phyloP scores from a whole-genome alignment of 2,329 filamentous ascomycete genomes.

The Aureobasidium uvarum region DNA sequence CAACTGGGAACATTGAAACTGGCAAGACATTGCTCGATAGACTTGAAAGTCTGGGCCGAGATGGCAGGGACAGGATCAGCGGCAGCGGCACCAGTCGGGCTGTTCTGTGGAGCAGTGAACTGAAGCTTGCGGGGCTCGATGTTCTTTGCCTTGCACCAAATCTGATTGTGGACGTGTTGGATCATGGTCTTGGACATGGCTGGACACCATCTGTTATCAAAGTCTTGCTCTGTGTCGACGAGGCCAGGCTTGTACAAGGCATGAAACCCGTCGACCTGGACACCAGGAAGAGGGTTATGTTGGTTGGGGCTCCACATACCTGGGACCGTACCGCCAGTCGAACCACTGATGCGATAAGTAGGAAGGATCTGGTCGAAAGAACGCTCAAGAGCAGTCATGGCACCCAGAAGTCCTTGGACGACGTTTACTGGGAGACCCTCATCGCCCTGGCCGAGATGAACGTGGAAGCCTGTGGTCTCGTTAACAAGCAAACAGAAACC shows the following conservation, averaged over 20 bases:
- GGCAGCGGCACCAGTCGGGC: too few relatives aligned
- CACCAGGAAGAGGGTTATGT: not conserved
- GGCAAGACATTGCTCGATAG: not conserved
- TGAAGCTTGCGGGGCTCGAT: not conserved
- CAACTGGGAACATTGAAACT: conserved; percentile 18
- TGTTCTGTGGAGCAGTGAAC: not conserved
- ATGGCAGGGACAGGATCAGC: not conserved
- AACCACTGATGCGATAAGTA: not conserved
- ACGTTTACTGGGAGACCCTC: not conserved
- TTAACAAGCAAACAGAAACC: conserved; percentile 1
- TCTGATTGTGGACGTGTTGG: not conserved
- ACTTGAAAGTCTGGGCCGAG: not conserved
- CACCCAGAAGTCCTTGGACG: not conserved
- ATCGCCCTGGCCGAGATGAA: conserved; percentile 2
- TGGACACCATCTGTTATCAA: not conserved
- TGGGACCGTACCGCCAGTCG: not conserved
- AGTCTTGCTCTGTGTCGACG: not conserved
- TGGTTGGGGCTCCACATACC: not conserved
- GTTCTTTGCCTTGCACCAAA: not conserved
- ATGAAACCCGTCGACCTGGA: not conserved
- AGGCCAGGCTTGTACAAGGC: not conserved
- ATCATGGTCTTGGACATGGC: not conserved
- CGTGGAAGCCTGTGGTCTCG: not conserved
- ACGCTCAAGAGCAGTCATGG: conserved; percentile 17
- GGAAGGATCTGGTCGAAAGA: conserved; percentile 7